Evolutionary conservation across 1,139 yeast species (phyloP), one percentile per base, ranked within the genome.

Genomic region (Debaryomyces nepalensis): DNA sequence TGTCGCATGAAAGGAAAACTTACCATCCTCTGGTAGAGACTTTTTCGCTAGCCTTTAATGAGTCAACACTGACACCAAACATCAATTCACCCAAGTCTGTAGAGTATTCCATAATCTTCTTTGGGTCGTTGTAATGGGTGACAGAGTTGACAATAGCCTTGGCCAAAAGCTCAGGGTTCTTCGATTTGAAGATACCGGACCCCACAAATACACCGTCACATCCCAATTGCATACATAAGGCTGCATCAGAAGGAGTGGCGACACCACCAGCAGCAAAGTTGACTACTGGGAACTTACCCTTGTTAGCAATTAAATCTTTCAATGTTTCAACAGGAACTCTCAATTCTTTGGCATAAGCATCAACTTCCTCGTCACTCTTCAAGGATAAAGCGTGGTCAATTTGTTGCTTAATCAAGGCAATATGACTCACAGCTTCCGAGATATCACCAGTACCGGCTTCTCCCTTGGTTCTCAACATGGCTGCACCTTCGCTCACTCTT

Each of bases 231-330:
- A 87, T 87, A 66, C 89, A 83, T 51, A 87, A 70, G 8, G 95
- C 95, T 33, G 95, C 95, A 63, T 87, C 96, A 2, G 93, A 84
- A 21, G 96, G 96, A 8, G 95, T 85, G 8, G 95, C 95, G 41
- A 87, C 85, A 50, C 96, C 96, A 39, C 96, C 96, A 33, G 95
- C 95, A 31, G 95, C 95, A 63, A 87, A 87, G 70, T 86, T 87
- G 43, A 87, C 95, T 37, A 87, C 95, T 1, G 93, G 93, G 51
- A 87, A 75, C 52, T 82, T 81, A 31, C 89, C 89, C 9, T 68
- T 65, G 51, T 70, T 66, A 37, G 73, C 75, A 40, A 82, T 70
- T 42, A 78, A 70, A 45, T 75, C 69, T 51, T 75, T 64, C 49
- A 87, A 68, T 40, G 80, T 63, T 12, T 72, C 74, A 22, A 70